Percentiles rank a stretch among this genome's conserved stretches.
Conservation (phyloP, 2,329 filamentous ascomycete genomes). For the Ceratocystis cacaofunesta region DNA sequence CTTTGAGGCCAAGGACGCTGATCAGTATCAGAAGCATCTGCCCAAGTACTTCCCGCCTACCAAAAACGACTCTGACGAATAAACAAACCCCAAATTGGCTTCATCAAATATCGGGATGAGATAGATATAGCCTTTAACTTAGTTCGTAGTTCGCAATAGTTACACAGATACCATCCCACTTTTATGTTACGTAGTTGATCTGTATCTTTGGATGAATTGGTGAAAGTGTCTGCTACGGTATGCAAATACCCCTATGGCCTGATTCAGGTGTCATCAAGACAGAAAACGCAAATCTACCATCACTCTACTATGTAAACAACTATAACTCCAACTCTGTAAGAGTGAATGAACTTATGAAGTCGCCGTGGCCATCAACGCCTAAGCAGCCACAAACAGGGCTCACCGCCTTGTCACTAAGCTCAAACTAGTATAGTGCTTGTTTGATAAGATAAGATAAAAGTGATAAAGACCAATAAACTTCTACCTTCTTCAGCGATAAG, state of each 20-base stretch:
- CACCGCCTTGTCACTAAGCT: conserved; percentile 1
- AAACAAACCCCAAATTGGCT: no score
- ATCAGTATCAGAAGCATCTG: conserved; percentile 52
- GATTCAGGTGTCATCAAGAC: not conserved
- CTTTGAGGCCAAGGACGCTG: conserved; percentile 63
- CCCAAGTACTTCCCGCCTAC: conserved; percentile 29
- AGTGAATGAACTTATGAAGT: not conserved
- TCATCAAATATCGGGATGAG: no score
- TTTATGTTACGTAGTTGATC: not conserved
- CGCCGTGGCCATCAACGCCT: not conserved
- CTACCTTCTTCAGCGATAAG: conserved; percentile 1
- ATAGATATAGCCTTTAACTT: not conserved
- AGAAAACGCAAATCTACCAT: not conserved
- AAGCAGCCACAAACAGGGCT: not conserved
- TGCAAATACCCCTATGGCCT: no score
- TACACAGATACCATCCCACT: not conserved
- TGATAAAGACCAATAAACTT: not conserved
- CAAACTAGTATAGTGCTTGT: not conserved
- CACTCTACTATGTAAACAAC: not conserved
- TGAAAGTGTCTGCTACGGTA: no score
- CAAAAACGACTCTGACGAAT: not conserved
- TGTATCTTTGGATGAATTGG: no score
- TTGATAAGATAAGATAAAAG: conserved; percentile 9
- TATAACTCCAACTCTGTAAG: not conserved
- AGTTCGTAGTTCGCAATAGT: not conserved